Percentiles rank a stretch among this genome's conserved stretches.
Conservation (phyloP, 441 rosid genomes). For the Populus hybrid region DNA sequence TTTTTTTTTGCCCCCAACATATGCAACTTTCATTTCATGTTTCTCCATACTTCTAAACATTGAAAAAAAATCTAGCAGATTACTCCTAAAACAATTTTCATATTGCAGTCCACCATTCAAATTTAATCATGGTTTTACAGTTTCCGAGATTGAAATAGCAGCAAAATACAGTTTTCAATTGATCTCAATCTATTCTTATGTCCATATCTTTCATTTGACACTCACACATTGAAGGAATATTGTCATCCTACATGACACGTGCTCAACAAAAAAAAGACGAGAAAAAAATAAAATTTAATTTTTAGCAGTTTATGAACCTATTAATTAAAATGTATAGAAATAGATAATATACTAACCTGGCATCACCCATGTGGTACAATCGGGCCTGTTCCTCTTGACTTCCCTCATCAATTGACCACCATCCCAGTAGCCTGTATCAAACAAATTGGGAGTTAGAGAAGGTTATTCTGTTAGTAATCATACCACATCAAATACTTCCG, state of each 20-base stretch:
- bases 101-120: not conserved
- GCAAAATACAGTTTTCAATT: slow-evolving; percentile 6
- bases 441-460: slow-evolving; percentile 17
- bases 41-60: not conserved
- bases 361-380: slow-evolving; percentile 60
- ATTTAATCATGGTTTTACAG: not conserved
- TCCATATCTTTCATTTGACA: not conserved
- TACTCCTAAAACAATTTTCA: not conserved
- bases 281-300: too few species aligned
- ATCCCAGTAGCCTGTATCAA: slow-evolving; percentile 70
- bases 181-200: slow-evolving; percentile 7
- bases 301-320: not conserved
- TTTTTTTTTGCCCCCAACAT: not conserved
- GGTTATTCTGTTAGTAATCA: not conserved
- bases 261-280: not conserved
- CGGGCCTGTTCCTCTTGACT: slow-evolving; percentile 92
- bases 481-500: slow-evolving; percentile 3
- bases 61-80: not conserved
- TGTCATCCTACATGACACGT: not conserved
- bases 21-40: not conserved
- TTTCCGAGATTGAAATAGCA: not conserved
- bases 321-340: slow-evolving; percentile 7
- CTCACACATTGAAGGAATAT: not conserved
- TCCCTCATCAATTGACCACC: slow-evolving; percentile 99
- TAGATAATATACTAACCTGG: slow-evolving; percentile 53